These are phyloP conservation scores for Rubia peregrina DNA, from an alignment of 305 asterid genomes.

Conservation along the genomic window DNA sequence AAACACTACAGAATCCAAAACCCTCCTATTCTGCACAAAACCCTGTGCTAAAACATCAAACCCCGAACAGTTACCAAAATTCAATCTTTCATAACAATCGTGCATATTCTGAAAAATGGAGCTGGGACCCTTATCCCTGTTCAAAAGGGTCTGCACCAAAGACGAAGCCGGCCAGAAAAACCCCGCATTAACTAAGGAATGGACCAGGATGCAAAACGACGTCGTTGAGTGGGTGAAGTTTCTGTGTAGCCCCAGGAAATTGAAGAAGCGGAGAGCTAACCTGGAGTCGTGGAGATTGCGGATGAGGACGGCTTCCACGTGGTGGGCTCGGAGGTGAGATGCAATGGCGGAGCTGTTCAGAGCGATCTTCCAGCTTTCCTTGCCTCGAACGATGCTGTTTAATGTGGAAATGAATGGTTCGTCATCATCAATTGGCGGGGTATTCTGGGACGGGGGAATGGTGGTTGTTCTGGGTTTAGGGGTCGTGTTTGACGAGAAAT, in stretches of 20 bases:
- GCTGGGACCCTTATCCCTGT: constrained; percentile 34
- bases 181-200: constrained; percentile 64
- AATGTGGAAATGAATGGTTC: constrained; percentile 47
- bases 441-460: not conserved
- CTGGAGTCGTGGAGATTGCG: constrained; percentile 50
- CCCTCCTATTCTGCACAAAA: constrained; percentile 51
- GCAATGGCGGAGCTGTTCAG: constrained; percentile 40
- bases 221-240: constrained; percentile 58
- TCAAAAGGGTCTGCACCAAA: constrained; percentile 68
- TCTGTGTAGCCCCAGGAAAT: constrained; percentile 74
- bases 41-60: constrained; percentile 67
- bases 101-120: constrained; percentile 42
- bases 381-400: constrained; percentile 53
- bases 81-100: constrained; percentile 36
- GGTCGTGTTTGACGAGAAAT: not conserved
- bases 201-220: constrained; percentile 70
- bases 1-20: constrained; percentile 54
- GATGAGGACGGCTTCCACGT: constrained; percentile 55
- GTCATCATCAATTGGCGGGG: constrained; percentile 30
- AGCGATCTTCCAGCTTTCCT: constrained; percentile 56
- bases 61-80: constrained; percentile 46
- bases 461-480: constrained; percentile 3
- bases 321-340: constrained; percentile 38
- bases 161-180: constrained; percentile 90
- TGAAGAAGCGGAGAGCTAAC: constrained; percentile 87